phyloP scores from a whole-genome alignment of 306 rosid genomes.

The Cicer yamashitae region DNA sequence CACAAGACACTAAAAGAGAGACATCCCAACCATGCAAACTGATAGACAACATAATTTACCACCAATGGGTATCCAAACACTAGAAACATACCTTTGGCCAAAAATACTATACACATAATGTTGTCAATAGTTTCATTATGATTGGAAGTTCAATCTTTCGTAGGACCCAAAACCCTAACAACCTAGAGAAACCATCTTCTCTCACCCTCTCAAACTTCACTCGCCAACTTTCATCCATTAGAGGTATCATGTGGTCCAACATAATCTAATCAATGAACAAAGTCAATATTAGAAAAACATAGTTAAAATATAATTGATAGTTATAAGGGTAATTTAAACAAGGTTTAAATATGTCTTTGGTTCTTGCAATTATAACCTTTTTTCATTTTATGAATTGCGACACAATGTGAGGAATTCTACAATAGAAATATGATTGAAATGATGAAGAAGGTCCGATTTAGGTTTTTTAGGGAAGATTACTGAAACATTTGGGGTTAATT shows the following conservation, averaged over 20 bases:
- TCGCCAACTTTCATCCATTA: slow-evolving; percentile 94
- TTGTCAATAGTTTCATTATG: slow-evolving; percentile 90
- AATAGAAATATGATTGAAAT: too few species aligned
- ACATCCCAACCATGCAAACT: slow-evolving; percentile 96
- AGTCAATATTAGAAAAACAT: slow-evolving; percentile 36
- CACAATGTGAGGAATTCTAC: too few species aligned
- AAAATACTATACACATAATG: slow-evolving; percentile 84
- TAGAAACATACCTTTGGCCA: slow-evolving; percentile 87
- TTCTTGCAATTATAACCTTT: too few species aligned
- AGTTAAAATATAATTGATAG: slow-evolving; percentile 8
- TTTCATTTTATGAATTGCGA: too few species aligned
- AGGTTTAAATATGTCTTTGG: too few species aligned
- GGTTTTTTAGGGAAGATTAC: too few species aligned
- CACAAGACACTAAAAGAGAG: slow-evolving; percentile 74
- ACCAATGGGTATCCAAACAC: slow-evolving; percentile 87
- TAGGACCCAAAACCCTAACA: slow-evolving; percentile 94
- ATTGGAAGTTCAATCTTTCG: slow-evolving; percentile 90
- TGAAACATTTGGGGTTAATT: too few species aligned
- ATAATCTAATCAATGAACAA: slow-evolving; percentile 65
- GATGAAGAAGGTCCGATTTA: too few species aligned
- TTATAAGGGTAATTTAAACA: background rate
- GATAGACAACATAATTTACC: slow-evolving; percentile 89
- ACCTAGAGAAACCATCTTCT: slow-evolving; percentile 94
- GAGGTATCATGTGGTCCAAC: slow-evolving; percentile 99
- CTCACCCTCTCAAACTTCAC: slow-evolving; percentile 91